phyloP scores from a whole-genome alignment of 1,284 basidiomycete genomes.

The Puccinia brachypodii region DNA sequence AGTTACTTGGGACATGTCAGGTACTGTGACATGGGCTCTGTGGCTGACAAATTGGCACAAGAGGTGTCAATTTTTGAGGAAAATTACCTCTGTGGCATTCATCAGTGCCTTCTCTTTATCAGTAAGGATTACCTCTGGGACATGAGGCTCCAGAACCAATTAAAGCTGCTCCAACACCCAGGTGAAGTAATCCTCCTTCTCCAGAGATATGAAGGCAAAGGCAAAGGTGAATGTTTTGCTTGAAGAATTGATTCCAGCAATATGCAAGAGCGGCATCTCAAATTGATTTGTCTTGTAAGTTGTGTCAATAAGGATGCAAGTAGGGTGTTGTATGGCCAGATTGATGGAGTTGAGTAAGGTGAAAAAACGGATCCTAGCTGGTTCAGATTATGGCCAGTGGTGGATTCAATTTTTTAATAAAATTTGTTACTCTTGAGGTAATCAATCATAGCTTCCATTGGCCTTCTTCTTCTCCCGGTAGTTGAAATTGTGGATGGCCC shows the following conservation, averaged over 20 bases:
- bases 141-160: not conserved
- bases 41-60: too few species aligned
- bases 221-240: not conserved
- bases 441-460: too few species aligned
- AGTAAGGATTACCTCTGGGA: not conserved
- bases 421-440: too few species aligned
- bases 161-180: not conserved
- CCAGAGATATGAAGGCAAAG: not conserved
- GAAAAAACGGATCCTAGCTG: not conserved
- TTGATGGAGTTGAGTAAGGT: not conserved
- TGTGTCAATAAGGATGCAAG: not conserved
- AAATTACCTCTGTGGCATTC: not conserved
- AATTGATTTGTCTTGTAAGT: not conserved
- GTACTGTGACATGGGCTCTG: too few species aligned
- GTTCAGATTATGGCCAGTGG: too few species aligned
- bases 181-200: not conserved
- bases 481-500: too few species aligned
- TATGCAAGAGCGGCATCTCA: not conserved
- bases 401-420: too few species aligned
- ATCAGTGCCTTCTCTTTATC: slow-evolving; percentile 7
- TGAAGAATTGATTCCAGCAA: not conserved
- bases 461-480: too few species aligned
- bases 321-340: not conserved
- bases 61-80: not conserved
- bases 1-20: too few species aligned